Evolutionary conservation across 2,329 filamentous ascomycete species (phyloP).

Genomic region (Ciborinia camelliae): DNA sequence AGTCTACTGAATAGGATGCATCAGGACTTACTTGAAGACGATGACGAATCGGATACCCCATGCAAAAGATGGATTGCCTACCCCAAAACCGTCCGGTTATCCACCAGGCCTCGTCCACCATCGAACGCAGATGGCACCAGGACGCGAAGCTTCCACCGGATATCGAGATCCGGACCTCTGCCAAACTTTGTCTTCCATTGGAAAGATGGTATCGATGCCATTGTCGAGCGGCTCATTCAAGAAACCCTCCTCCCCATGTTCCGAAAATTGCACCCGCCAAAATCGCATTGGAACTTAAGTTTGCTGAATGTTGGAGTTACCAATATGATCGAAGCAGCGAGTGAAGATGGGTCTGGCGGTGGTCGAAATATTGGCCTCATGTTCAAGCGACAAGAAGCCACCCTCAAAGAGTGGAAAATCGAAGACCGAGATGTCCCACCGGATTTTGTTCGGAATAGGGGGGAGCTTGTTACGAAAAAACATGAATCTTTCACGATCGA

Average conservation of each 20-base stretch:
- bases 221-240: conserved; percentile 66
- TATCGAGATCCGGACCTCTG: conserved; percentile 71
- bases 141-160: conserved; percentile 60
- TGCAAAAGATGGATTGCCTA: conserved; percentile 66
- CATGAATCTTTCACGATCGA: neutral
- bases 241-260: conserved; percentile 71
- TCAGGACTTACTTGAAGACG: conserved; percentile 61
- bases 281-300: conserved; percentile 69
- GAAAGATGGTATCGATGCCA: conserved; percentile 52
- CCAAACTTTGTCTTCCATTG: conserved; percentile 71
- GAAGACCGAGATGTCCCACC: conserved; percentile 44
- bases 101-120: conserved; percentile 62
- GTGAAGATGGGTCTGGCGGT: conserved; percentile 43
- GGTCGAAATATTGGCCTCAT: conserved; percentile 76
- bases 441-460: conserved; percentile 17
- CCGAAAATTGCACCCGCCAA: conserved; percentile 65
- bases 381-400: conserved; percentile 72
- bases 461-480: neutral
- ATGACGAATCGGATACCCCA: conserved; percentile 24
- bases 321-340: conserved; percentile 67
- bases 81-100: conserved; percentile 77
- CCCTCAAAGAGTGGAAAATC: conserved; percentile 64
- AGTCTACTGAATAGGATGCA: conserved; percentile 78
- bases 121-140: conserved; percentile 52
- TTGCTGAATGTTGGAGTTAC: conserved; percentile 84